phyloP scores from a whole-genome alignment of 2,329 filamentous ascomycete species.

The Alternaria arborescens region DNA sequence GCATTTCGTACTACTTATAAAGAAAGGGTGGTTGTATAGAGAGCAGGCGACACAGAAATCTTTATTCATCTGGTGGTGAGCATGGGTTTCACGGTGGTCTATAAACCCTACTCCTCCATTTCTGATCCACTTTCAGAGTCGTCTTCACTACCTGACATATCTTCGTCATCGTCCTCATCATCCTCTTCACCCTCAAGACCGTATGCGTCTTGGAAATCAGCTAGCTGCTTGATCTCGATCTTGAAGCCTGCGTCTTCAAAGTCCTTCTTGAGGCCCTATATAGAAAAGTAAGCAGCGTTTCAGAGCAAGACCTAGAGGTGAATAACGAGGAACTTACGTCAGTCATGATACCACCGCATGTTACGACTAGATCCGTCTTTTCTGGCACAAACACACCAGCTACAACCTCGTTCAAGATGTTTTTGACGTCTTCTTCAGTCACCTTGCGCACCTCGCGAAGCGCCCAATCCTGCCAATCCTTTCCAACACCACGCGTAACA shows the following conservation, averaged over 20 bases:
- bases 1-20: neutral
- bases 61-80: neutral
- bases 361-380: conserved; percentile 85
- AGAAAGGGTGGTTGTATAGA: neutral
- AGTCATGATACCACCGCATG: conserved; percentile 83
- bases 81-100: neutral
- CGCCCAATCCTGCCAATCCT: conserved; percentile 79
- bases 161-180: conserved; percentile 63
- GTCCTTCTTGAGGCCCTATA: conserved; percentile 75
- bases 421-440: conserved; percentile 77
- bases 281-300: neutral
- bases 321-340: conserved; percentile 68
- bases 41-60: neutral
- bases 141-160: conserved; percentile 61
- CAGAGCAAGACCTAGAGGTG: conserved; percentile 4
- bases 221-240: conserved; percentile 75
- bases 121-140: conserved; percentile 35
- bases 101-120: conserved; percentile 32
- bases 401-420: conserved; percentile 76
- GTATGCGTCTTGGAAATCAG: conserved; percentile 89
- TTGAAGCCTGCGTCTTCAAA: conserved; percentile 81
- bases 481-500: conserved; percentile 77
- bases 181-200: conserved; percentile 73
- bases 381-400: conserved; percentile 81
- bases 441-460: conserved; percentile 80